A percentile compares a stretch with the other conserved stretches of the same genome.
Conservation (phyloP, 495 filamentous ascomycete species). For the Xylaria grammica region DNA sequence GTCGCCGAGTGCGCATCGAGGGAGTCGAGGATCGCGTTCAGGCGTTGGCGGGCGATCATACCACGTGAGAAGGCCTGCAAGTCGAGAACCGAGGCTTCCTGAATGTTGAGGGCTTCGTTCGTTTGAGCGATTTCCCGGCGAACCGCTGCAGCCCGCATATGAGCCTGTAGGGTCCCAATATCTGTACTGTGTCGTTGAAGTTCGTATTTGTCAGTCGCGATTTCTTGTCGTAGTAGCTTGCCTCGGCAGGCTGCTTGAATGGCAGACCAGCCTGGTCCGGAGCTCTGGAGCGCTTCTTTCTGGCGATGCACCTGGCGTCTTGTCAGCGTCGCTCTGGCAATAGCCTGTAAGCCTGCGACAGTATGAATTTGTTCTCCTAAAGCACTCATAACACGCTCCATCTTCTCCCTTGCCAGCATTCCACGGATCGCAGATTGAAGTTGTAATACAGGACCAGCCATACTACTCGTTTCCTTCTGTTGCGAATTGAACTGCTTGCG, state of each 20-base stretch:
- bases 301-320: constrained; percentile 44
- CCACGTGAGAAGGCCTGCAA: constrained; percentile 49
- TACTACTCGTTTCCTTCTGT: constrained; percentile 56
- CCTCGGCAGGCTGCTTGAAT: constrained; percentile 59
- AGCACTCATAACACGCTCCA: constrained; percentile 44
- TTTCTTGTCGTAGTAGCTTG: constrained; percentile 48
- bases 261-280: constrained; percentile 48
- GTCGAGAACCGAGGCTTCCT: constrained; percentile 48
- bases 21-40: too few relatives aligned
- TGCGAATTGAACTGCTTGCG: constrained; percentile 58
- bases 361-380: constrained; percentile 42
- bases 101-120: constrained; percentile 44
- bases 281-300: constrained; percentile 45
- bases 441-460: constrained; percentile 49
- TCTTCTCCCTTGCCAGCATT: constrained; percentile 48
- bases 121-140: constrained; percentile 52
- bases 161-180: constrained; percentile 41
- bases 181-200: constrained; percentile 41
- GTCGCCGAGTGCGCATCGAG: constrained; percentile 47
- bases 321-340: constrained; percentile 44
- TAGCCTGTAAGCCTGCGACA: constrained; percentile 58
- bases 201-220: constrained; percentile 44
- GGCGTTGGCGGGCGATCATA: constrained; percentile 52
- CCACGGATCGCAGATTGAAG: constrained; percentile 62
- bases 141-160: constrained; percentile 53